Conservation (phyloP, 345 rosid species). For the Aegle marmelos region DNA sequence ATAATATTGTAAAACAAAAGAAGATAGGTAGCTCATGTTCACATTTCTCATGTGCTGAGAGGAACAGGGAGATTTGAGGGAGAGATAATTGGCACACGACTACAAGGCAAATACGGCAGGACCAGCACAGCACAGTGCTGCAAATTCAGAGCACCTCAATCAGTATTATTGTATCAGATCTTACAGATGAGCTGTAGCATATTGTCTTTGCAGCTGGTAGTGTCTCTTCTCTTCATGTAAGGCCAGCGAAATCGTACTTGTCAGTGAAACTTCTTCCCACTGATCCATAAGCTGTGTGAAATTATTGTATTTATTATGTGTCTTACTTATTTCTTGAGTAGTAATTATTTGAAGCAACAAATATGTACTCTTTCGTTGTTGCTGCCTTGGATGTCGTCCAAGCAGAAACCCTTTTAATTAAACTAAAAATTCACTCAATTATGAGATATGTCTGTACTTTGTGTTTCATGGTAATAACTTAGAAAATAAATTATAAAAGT, state of each 20-base stretch:
- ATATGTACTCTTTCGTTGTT: not conserved
- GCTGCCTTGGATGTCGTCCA: not conserved
- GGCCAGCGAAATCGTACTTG: conserved; percentile 7
- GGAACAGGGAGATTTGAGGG: not conserved
- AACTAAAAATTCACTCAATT: too few species aligned
- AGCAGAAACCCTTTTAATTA: not conserved
- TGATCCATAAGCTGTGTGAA: not conserved
- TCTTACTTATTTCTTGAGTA: too few species aligned
- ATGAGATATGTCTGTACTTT: too few species aligned
- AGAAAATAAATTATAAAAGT: too few species aligned
- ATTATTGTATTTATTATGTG: not conserved
- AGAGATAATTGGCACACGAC: conserved; percentile 10
- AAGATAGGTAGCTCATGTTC: not conserved
- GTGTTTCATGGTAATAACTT: too few species aligned
- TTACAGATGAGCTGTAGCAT: conserved; percentile 30
- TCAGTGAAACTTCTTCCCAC: conserved; percentile 17
- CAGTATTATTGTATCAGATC: conserved; percentile 14
- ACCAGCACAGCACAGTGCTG: not conserved
- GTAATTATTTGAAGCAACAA: not conserved
- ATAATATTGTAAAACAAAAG: too few species aligned
- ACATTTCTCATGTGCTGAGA: conserved; percentile 12
- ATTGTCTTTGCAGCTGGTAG: conserved; percentile 7
- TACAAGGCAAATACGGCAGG: not conserved
- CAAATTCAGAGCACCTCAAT: conserved; percentile 18
- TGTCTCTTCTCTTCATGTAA: conserved; percentile 9